A percentile compares a stretch with the other conserved stretches of the same genome.
These are phyloP conservation scores for Incumbomyces delicatus DNA, from an alignment of 2,329 filamentous ascomycete genomes.

Conservation along the genomic window DNA sequence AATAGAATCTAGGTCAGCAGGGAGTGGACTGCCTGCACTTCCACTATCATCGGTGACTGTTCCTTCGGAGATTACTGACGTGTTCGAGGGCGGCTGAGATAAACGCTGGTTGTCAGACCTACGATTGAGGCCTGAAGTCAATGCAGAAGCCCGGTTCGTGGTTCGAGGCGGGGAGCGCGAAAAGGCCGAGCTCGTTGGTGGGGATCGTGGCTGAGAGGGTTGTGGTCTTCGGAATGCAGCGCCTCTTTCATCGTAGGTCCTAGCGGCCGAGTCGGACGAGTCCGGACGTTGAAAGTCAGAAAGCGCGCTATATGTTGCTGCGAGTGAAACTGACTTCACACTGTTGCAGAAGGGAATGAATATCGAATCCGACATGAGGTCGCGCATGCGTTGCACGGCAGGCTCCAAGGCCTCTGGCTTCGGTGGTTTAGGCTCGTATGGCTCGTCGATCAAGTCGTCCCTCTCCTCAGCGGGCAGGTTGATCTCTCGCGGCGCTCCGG, in stretches of 20 bases:
- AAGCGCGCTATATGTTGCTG: conserved; percentile 32
- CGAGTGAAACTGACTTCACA: conserved; percentile 39
- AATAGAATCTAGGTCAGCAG: conserved; percentile 27
- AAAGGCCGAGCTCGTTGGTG: conserved; percentile 20
- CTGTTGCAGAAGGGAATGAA: conserved; percentile 82
- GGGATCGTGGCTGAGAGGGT: conserved; percentile 17
- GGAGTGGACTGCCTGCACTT: conserved; percentile 32
- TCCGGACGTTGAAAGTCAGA: conserved; percentile 33
- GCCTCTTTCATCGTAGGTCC: conserved; percentile 19
- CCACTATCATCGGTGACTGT: conserved; percentile 38
- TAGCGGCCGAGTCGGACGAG: conserved; percentile 22
- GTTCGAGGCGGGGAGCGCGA: conserved; percentile 19
- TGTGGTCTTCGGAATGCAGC: conserved; percentile 11
- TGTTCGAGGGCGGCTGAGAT: conserved; percentile 25
- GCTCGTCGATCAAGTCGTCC: conserved; percentile 62
- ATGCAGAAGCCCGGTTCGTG: conserved; percentile 25
- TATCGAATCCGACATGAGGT: conserved; percentile 95
- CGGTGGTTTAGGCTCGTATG: conserved; percentile 50
- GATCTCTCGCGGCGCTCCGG: conserved; percentile 75
- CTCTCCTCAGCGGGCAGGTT: conserved; percentile 82
- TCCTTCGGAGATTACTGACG: conserved; percentile 30
- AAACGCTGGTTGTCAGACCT: conserved; percentile 23
- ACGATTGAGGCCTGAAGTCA: conserved; percentile 25
- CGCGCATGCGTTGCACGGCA: conserved; percentile 80
- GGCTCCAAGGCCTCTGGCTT: conserved; percentile 69